Percentiles rank a stretch among this genome's conserved stretches.
phyloP scores from a whole-genome alignment of 345 rosid species.

The Salix arbutifolia region DNA sequence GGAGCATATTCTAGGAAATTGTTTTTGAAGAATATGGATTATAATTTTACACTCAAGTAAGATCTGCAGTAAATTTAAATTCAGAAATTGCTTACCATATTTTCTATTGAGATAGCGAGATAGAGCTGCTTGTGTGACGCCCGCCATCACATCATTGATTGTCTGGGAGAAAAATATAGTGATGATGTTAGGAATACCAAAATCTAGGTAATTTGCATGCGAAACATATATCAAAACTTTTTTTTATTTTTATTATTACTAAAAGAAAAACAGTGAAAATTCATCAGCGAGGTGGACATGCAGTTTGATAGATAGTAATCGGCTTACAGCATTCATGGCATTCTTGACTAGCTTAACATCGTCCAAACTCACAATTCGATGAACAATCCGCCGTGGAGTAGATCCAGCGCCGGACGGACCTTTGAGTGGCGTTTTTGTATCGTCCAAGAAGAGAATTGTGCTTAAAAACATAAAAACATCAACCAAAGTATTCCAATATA shows the following conservation, averaged over 20 bases:
- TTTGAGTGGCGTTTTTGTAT: conserved; percentile 51
- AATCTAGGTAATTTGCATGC: no score
- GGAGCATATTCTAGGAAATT: no score
- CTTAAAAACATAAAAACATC: conserved; percentile 30
- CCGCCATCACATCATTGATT: conserved; percentile 57
- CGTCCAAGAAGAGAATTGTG: conserved; percentile 44
- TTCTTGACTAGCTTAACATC: conserved; percentile 35
- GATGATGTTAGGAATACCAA: no score
- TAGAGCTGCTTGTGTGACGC: conserved; percentile 67
- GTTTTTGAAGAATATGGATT: no score
- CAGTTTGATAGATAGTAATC: no score
- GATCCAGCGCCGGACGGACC: conserved; percentile 23
- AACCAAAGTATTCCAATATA: conserved; percentile 25
- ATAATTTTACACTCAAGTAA: no score
- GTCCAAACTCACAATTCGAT: conserved; percentile 31
- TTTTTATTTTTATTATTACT: no score
- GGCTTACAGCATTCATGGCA: conserved; percentile 14
- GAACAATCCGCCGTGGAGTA: conserved; percentile 23
- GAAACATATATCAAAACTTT: no score
- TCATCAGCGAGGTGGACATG: no score
- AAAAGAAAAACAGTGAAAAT: no score
- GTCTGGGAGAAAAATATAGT: no score
- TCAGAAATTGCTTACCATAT: conserved; percentile 39
- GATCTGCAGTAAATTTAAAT: no score
- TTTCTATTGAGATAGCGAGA: conserved; percentile 51